Evolutionary conservation across 768 basidiomycete species (phyloP).

Genomic region (Sarcomyxa edulis): DNA sequence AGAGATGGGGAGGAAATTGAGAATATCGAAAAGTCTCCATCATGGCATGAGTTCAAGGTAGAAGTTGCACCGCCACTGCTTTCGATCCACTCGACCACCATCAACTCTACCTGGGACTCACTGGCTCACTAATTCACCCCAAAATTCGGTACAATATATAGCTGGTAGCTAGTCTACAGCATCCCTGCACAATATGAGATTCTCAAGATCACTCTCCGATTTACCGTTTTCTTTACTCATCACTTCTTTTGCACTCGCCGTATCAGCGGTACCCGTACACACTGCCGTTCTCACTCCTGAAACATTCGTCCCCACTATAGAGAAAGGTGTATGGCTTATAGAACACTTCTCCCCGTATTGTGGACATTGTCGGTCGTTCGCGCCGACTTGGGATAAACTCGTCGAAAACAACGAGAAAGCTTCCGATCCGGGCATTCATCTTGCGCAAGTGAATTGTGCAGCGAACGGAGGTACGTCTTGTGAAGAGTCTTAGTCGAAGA

Average conservation of each 20-base stretch:
- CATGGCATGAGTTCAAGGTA: no score
- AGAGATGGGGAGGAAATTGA: constrained; percentile 38
- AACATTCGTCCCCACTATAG: constrained; percentile 48
- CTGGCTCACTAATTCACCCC: no score
- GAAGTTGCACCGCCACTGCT: no score
- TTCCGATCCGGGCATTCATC: constrained; percentile 43
- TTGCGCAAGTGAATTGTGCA: constrained; percentile 82
- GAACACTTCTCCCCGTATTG: constrained; percentile 91
- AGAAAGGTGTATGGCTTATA: constrained; percentile 66
- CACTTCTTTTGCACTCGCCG: constrained; percentile 22
- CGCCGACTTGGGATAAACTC: constrained; percentile 77
- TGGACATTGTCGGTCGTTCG: constrained; percentile 66
- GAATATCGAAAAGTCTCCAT: constrained; percentile 58
- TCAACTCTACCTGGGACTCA: no score
- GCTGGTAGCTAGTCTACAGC: no score
- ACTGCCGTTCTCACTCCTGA: constrained; percentile 47
- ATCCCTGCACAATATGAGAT: constrained; percentile 1
- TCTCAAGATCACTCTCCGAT: constrained; percentile 1
- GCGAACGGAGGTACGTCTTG: constrained; percentile 65
- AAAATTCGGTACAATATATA: no score
- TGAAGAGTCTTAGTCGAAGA: not conserved
- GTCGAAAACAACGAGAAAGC: constrained; percentile 45
- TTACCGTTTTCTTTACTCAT: constrained; percentile 24
- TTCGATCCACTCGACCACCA: no score
- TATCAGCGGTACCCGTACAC: constrained; percentile 27